phyloP scores from a whole-genome alignment of 331 rosid genomes.

The Quercus lobata region DNA sequence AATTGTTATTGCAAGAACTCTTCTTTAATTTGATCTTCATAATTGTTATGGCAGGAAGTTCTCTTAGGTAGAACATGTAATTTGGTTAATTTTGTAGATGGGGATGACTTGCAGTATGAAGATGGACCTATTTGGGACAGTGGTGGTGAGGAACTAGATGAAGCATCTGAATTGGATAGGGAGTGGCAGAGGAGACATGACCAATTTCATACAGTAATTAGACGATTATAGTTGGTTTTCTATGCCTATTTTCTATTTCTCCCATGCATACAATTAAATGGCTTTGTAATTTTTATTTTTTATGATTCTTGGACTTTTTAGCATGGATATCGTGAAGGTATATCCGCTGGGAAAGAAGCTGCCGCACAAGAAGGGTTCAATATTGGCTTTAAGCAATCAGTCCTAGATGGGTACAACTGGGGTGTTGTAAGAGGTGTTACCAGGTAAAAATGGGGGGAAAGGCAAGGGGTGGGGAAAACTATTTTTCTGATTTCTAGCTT shows the following conservation, averaged over 20 bases:
- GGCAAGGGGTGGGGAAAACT: neutral
- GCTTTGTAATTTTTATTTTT: neutral
- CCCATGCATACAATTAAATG: neutral
- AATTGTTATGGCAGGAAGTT: neutral
- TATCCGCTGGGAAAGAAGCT: conserved; percentile 78
- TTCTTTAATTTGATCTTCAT: neutral
- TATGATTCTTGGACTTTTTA: conserved; percentile 18
- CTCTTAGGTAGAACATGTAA: neutral
- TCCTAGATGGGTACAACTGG: conserved; percentile 54
- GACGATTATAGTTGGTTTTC: neutral
- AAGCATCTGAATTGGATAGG: conserved; percentile 51
- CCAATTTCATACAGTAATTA: conserved; percentile 64
- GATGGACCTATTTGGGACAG: conserved; percentile 44
- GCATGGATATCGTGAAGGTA: conserved; percentile 87
- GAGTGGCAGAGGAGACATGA: conserved; percentile 76
- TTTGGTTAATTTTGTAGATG: conserved; percentile 5
- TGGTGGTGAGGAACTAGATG: conserved; percentile 47
- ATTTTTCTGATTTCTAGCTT: neutral
- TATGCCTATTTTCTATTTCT: neutral
- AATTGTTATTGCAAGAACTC: neutral
- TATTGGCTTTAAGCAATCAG: conserved; percentile 73
- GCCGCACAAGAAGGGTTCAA: conserved; percentile 90
- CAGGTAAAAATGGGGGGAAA: conserved; percentile 40
- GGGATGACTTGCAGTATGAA: conserved; percentile 29
- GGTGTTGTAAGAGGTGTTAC: conserved; percentile 87